Evolutionary conservation across 805 yeast genomes (phyloP).

Genomic region (Metschnikowia henanensis): DNA sequence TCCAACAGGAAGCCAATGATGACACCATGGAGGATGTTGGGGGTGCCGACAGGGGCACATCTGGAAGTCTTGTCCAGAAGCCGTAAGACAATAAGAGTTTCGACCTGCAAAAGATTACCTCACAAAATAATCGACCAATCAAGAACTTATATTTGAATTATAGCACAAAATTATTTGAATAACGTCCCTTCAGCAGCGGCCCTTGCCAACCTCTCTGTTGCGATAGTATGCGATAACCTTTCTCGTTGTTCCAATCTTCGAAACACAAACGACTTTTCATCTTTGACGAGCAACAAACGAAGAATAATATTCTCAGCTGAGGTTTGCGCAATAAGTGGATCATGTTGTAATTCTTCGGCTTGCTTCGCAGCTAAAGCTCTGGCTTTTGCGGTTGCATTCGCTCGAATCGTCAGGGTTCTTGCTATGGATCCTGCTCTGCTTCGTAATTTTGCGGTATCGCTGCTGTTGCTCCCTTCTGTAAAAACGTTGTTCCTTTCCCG

Average conservation of each 20-base stretch:
- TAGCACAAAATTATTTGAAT: not conserved
- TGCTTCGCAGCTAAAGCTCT: slow-evolving; percentile 40
- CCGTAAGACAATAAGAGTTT: not conserved
- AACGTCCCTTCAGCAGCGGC: slow-evolving; percentile 45
- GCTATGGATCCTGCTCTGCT: slow-evolving; percentile 51
- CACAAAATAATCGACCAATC: too few species aligned
- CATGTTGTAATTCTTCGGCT: slow-evolving; percentile 22
- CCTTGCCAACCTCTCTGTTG: slow-evolving; percentile 51
- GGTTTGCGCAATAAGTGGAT: slow-evolving; percentile 40
- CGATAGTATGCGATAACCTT: slow-evolving; percentile 51
- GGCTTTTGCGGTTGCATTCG: slow-evolving; percentile 63
- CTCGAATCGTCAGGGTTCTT: slow-evolving; percentile 66
- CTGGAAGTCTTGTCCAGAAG: not conserved
- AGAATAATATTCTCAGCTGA: slow-evolving; percentile 67
- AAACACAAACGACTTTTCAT: slow-evolving; percentile 57
- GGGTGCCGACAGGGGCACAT: slow-evolving; percentile 23
- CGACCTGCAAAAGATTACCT: too few species aligned
- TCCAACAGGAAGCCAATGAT: slow-evolving; percentile 49
- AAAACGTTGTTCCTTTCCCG: slow-evolving; percentile 47
- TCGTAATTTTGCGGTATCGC: slow-evolving; percentile 14
- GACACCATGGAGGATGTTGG: slow-evolving; percentile 45
- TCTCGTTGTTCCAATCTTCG: slow-evolving; percentile 63
- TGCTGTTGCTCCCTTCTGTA: slow-evolving; percentile 7
- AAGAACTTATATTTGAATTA: not conserved
- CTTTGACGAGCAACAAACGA: slow-evolving; percentile 67